Evolutionary conservation across 768 basidiomycete genomes (phyloP).

Genomic region (Pleurotus tuoliensis): DNA sequence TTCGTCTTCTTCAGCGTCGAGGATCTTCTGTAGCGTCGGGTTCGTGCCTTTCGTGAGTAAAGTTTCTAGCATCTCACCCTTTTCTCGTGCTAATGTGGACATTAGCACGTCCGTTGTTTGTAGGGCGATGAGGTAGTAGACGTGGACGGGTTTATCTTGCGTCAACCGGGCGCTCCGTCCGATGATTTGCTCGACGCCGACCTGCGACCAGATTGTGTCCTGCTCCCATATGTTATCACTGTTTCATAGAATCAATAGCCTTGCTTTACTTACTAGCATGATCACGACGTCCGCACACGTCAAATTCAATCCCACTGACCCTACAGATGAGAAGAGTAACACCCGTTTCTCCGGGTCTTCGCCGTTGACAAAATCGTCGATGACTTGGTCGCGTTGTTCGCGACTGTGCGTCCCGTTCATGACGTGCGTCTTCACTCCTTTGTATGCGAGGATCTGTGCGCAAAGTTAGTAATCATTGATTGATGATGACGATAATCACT

Average conservation of each 20-base stretch:
- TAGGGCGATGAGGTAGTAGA: conserved; percentile 8
- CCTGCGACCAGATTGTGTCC: conserved; percentile 9
- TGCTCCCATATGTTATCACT: neutral
- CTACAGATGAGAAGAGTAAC: conserved; percentile 6
- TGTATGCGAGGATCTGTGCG: too few relatives aligned
- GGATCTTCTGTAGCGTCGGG: neutral
- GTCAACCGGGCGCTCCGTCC: conserved; percentile 4
- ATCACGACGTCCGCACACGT: conserved; percentile 4
- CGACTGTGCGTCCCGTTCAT: neutral
- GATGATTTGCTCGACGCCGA: conserved; percentile 2
- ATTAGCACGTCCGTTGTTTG: conserved; percentile 9
- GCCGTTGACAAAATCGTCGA: neutral
- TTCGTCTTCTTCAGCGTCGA: neutral
- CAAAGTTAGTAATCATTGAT: too few relatives aligned
- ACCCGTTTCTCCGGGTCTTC: neutral
- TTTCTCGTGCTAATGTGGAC: neutral
- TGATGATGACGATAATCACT: too few relatives aligned
- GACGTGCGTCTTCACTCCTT: neutral
- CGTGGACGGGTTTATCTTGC: conserved; percentile 5
- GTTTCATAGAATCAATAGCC: too few relatives aligned
- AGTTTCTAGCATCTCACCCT: conserved; percentile 3
- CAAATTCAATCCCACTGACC: neutral
- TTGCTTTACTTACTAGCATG: neutral
- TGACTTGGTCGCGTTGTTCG: neutral
- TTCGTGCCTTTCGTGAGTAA: neutral